These are phyloP conservation scores for Spinacia oleracea DNA, from an alignment of 179 eudicot species.

Conservation along the genomic window DNA sequence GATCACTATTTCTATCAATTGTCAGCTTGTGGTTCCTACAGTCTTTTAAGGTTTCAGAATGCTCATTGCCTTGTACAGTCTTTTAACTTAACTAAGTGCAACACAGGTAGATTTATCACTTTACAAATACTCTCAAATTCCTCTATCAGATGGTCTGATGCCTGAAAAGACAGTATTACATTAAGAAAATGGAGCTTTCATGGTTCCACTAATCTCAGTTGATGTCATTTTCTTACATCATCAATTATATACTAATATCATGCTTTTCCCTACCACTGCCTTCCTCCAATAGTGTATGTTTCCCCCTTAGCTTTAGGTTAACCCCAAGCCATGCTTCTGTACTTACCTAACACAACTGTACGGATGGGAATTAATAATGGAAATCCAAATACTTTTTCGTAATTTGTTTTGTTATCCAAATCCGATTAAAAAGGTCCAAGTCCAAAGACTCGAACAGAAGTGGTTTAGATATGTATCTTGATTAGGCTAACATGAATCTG, in stretches of 20 bases:
- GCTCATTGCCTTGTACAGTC: too few species aligned
- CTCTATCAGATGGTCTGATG: background rate
- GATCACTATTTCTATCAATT: too few species aligned
- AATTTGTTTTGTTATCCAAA: too few species aligned
- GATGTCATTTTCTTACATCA: slow-evolving; percentile 6
- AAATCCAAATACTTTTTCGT: too few species aligned
- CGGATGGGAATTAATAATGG: too few species aligned
- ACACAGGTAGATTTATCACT: background rate
- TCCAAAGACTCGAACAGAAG: too few species aligned
- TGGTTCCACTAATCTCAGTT: background rate
- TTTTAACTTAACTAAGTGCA: background rate
- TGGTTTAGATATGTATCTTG: background rate
- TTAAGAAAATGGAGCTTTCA: slow-evolving; percentile 13
- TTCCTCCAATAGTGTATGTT: background rate
- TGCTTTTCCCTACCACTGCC: background rate
- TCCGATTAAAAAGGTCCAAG: background rate
- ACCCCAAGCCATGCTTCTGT: background rate
- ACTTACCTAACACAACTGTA: too few species aligned
- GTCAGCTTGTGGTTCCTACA: too few species aligned
- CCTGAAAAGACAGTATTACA: background rate
- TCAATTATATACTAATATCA: too few species aligned
- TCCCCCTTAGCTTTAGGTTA: background rate
- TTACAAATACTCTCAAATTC: background rate
- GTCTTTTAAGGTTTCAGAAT: too few species aligned
- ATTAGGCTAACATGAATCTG: background rate